Conservation (phyloP, 805 yeast species). For the Myxozyma sirexii region DNA sequence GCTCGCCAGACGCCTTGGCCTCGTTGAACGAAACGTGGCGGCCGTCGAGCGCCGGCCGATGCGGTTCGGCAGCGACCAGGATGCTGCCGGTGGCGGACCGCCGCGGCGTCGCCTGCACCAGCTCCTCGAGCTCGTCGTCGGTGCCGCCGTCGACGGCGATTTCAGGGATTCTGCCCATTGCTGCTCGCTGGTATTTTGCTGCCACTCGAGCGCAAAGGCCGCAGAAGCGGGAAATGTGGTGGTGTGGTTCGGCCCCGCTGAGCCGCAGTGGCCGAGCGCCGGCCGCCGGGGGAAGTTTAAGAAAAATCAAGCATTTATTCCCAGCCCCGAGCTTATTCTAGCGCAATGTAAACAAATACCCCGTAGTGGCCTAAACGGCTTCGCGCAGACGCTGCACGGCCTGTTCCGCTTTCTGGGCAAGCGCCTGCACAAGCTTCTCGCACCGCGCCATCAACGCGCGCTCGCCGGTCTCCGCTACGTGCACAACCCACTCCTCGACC, state of each 20-base stretch:
- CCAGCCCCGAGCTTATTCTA: too few species aligned
- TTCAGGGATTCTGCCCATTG: background rate
- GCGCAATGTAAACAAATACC: too few species aligned
- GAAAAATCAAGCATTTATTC: too few species aligned
- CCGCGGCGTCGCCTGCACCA: background rate
- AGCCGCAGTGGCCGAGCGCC: too few species aligned
- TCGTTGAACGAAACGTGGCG: constrained; percentile 18
- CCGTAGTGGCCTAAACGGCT: background rate
- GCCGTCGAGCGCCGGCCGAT: background rate
- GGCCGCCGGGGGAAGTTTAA: too few species aligned
- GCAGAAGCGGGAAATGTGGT: too few species aligned
- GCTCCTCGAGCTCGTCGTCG: background rate
- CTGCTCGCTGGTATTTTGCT: background rate
- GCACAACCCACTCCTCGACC: constrained; percentile 67
- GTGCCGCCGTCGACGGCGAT: background rate
- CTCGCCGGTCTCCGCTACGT: constrained; percentile 59
- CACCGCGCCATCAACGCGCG: constrained; percentile 52
- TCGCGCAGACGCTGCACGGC: constrained; percentile 55
- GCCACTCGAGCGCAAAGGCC: too few species aligned
- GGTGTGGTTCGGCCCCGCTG: too few species aligned
- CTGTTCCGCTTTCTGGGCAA: constrained; percentile 52
- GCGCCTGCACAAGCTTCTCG: constrained; percentile 51
- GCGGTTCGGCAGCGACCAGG: background rate
- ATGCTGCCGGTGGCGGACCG: background rate
- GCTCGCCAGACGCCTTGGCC: background rate